phyloP scores from a whole-genome alignment of 257 asterid genomes.

The Rehmannia glutinosa region DNA sequence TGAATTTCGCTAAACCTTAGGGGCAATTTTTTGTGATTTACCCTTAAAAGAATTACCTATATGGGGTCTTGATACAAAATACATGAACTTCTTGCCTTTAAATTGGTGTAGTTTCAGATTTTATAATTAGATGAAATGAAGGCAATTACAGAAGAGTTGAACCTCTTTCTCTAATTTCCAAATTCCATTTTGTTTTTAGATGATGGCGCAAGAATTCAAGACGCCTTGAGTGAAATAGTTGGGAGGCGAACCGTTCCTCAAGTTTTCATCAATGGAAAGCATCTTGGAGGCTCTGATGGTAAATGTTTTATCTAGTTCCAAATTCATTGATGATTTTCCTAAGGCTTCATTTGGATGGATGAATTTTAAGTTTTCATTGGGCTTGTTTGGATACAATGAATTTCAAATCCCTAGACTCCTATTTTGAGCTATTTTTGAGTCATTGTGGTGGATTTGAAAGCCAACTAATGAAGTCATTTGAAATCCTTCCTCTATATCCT shows the following conservation, averaged over 20 bases:
- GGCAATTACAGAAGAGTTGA: not conserved
- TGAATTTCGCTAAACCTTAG: no score
- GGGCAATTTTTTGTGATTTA: no score
- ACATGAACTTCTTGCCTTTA: not conserved
- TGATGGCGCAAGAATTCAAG: conserved; percentile 74
- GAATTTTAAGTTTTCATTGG: no score
- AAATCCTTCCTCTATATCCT: no score
- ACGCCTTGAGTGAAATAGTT: conserved; percentile 61
- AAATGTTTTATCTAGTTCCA: conserved; percentile 9
- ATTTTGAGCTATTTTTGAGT: no score
- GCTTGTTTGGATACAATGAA: no score
- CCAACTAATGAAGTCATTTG: no score
- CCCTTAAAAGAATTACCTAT: no score
- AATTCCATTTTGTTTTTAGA: conserved; percentile 28
- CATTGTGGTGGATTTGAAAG: no score
- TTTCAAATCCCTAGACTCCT: no score
- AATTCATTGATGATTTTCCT: not conserved
- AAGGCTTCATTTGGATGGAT: no score
- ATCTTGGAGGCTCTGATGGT: conserved; percentile 99
- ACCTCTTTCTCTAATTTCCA: not conserved
- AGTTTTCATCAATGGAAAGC: conserved; percentile 83
- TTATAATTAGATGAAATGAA: not conserved
- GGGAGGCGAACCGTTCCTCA: conserved; percentile 92
- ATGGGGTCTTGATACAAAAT: no score
- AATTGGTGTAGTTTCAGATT: not conserved